These are phyloP conservation scores for Pelargonium nanum DNA, from an alignment of 345 rosid genomes.

Conservation along the genomic window DNA sequence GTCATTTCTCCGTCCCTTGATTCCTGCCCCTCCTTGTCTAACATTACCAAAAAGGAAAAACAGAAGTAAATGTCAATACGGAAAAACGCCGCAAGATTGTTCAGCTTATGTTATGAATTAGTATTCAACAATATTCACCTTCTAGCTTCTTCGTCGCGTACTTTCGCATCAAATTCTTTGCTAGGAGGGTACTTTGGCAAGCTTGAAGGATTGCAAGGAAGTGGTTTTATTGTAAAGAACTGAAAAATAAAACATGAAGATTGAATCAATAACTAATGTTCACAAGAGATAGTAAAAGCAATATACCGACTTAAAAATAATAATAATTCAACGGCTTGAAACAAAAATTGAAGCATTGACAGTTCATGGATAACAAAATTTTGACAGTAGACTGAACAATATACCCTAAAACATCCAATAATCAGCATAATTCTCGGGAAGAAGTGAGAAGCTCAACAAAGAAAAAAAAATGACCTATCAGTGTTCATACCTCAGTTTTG, in stretches of 20 bases:
- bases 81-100: background rate
- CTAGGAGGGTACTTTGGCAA: conserved; percentile 96
- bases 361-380: no score
- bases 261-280: background rate
- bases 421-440: background rate
- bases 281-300: background rate
- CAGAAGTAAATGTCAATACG: background rate
- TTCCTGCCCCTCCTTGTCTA: conserved; percentile 74
- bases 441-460: background rate
- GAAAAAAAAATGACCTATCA: background rate
- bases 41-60: conserved; percentile 12
- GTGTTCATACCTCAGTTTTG: conserved; percentile 56
- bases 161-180: conserved; percentile 93
- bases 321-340: no score
- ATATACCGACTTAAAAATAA: no score
- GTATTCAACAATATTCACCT: conserved; percentile 31
- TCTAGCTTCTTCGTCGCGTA: conserved; percentile 89
- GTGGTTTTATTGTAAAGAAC: conserved; percentile 77
- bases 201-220: conserved; percentile 91
- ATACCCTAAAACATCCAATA: no score
- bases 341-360: no score
- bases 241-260: conserved; percentile 19
- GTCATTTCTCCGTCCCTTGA: conserved; percentile 60
- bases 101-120: no score
- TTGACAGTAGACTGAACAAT: no score